Conservation (phyloP, 2,329 filamentous ascomycete species). For the Scedosporium apiospermum region DNA sequence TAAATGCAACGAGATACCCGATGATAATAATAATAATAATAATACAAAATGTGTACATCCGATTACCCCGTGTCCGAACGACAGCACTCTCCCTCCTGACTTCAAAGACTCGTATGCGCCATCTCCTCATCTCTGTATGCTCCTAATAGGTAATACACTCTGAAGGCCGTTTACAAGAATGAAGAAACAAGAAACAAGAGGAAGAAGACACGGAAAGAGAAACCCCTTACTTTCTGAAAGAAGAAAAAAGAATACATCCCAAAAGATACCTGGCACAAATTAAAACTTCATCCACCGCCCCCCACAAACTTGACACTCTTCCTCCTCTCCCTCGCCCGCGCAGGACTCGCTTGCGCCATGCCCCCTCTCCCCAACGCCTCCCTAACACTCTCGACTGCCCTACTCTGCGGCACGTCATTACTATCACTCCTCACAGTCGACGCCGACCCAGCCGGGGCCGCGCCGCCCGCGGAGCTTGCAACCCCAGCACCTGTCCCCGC, state of each 20-base stretch:
- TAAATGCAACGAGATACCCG: conserved; percentile 16
- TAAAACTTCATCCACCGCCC: neutral
- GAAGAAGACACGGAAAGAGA: neutral
- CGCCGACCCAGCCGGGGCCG: conserved; percentile 8
- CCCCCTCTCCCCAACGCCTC: conserved; percentile 32
- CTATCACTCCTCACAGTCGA: conserved; percentile 25
- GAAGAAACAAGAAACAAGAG: neutral
- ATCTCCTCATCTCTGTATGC: neutral
- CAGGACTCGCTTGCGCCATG: conserved; percentile 21
- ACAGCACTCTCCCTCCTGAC: neutral
- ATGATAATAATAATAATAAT: neutral
- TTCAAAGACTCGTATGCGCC: neutral
- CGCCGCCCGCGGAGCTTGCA: neutral
- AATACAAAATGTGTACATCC: conserved; percentile 20
- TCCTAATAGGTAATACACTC: neutral
- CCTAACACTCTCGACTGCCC: conserved; percentile 49
- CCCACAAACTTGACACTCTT: conserved; percentile 54
- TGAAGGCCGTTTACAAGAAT: neutral
- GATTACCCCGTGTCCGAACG: too few relatives aligned
- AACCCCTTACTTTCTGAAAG: neutral
- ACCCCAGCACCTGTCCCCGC: neutral
- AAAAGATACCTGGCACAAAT: neutral
- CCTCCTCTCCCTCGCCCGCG: conserved; percentile 41
- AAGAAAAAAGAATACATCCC: neutral
- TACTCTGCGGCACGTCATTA: conserved; percentile 48